Percentiles rank a stretch among this genome's conserved stretches.
Evolutionary conservation across 2,329 filamentous ascomycete species (phyloP).

Genomic region (Arthrobotrys iridis): DNA sequence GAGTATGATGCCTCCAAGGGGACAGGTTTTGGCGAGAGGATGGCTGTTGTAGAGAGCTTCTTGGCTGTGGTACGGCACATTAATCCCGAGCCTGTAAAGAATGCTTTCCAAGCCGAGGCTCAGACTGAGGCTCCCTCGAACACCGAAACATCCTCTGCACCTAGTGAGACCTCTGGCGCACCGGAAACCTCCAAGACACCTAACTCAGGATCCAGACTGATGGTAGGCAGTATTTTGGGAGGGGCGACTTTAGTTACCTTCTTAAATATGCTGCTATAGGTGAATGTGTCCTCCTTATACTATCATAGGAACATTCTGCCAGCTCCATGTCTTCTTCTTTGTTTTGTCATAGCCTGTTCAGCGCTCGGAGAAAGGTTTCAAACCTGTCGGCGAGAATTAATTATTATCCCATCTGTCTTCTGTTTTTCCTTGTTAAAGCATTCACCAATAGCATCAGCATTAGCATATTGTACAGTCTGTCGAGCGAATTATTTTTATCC

Average conservation of each 20-base stretch:
- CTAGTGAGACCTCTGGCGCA: constrained; percentile 1
- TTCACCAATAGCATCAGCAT: too few species aligned
- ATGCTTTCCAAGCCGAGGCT: not conserved
- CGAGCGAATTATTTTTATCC: too few species aligned
- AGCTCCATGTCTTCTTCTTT: not conserved
- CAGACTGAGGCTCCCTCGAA: not conserved
- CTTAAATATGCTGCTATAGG: constrained; percentile 38
- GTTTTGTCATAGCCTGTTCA: not conserved
- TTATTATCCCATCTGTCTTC: constrained; percentile 10
- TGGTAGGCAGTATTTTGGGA: constrained; percentile 22
- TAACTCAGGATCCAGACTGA: constrained; percentile 19
- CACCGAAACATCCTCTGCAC: not conserved
- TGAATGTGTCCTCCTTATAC: not conserved
- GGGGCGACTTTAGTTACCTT: constrained; percentile 13
- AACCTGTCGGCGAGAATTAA: too few species aligned
- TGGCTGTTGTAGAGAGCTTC: constrained; percentile 72
- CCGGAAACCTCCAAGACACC: not conserved
- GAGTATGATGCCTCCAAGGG: constrained; percentile 65
- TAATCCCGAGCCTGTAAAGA: not conserved
- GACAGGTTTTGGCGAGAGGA: constrained; percentile 68
- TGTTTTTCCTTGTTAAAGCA: too few species aligned
- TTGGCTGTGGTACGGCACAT: constrained; percentile 9
- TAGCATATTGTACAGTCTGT: too few species aligned
- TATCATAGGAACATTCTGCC: not conserved
- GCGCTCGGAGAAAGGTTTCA: too few species aligned